phyloP scores from a whole-genome alignment of 2,329 filamentous ascomycete species.

The Trichoderma sp. region DNA sequence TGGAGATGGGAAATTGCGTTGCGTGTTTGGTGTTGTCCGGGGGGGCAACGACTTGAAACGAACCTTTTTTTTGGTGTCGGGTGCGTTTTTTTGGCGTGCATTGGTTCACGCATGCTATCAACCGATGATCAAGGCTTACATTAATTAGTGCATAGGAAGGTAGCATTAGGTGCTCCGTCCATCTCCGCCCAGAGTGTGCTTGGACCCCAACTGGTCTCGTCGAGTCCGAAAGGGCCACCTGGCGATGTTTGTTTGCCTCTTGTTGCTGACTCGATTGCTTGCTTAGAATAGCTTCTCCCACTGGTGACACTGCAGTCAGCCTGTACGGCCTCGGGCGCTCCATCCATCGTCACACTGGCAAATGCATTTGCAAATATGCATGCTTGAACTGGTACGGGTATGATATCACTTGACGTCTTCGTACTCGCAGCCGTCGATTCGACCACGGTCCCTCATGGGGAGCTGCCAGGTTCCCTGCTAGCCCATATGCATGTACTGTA shows the following conservation, averaged over 20 bases:
- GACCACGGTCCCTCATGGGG: not conserved
- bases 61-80: slow-evolving; percentile 4
- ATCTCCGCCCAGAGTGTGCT: not conserved
- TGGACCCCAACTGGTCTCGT: not conserved
- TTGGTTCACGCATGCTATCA: slow-evolving; percentile 5
- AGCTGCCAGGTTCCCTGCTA: slow-evolving; percentile 1
- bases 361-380: not conserved
- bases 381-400: not conserved
- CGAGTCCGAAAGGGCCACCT: not conserved
- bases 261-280: not conserved
- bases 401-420: not conserved
- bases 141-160: not conserved
- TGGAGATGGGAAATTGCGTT: slow-evolving; percentile 30
- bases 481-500: not conserved
- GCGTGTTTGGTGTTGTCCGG: slow-evolving; percentile 20
- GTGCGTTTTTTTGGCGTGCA: not conserved
- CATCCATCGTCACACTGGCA: not conserved
- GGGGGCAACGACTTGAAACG: slow-evolving; percentile 19
- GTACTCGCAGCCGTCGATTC: slow-evolving; percentile 11
- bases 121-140: not conserved
- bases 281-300: not conserved
- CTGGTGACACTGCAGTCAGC: not conserved
- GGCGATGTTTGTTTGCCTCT: not conserved
- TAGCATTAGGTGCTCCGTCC: not conserved
- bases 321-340: not conserved